phyloP scores from a whole-genome alignment of 2,329 filamentous ascomycete species.

The Xylaria sp. region DNA sequence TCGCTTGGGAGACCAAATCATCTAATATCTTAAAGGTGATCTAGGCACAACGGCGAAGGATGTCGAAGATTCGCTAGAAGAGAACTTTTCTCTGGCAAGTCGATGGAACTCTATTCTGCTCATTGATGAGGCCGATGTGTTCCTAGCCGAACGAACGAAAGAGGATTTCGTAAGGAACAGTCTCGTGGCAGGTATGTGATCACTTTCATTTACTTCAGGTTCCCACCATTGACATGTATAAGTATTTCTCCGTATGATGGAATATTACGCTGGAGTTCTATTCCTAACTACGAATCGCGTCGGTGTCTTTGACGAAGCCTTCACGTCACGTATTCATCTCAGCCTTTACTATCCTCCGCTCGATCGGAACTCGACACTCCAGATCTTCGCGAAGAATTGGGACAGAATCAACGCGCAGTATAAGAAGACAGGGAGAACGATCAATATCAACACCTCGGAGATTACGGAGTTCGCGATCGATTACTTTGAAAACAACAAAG shows the following conservation, averaged over 20 bases:
- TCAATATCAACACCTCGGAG: background rate
- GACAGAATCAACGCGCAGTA: conserved; percentile 18
- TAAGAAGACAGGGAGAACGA: background rate
- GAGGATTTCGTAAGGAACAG: conserved; percentile 39
- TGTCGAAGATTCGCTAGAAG: conserved; percentile 38
- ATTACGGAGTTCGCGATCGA: conserved; percentile 5
- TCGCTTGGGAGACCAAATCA: background rate
- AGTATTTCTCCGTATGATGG: conserved; percentile 46
- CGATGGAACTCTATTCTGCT: conserved; percentile 31
- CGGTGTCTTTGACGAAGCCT: conserved; percentile 49
- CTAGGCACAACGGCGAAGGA: conserved; percentile 42
- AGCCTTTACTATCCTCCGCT: conserved; percentile 43
- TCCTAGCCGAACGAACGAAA: conserved; percentile 23
- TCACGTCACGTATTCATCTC: conserved; percentile 46
- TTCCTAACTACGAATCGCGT: conserved; percentile 51
- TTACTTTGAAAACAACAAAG: background rate
- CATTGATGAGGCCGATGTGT: conserved; percentile 34
- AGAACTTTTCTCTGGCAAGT: conserved; percentile 27
- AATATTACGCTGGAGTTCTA: conserved; percentile 46
- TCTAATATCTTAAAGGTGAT: conserved; percentile 30
- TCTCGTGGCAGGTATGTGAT: conserved; percentile 38
- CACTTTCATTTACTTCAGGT: background rate
- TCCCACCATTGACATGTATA: background rate
- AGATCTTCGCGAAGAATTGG: conserved; percentile 28
- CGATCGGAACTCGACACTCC: conserved; percentile 13